Evolutionary conservation across 768 basidiomycete genomes (phyloP), one percentile per base, ranked within the genome.

Genomic region (Podaxis carcinomalis): DNA sequence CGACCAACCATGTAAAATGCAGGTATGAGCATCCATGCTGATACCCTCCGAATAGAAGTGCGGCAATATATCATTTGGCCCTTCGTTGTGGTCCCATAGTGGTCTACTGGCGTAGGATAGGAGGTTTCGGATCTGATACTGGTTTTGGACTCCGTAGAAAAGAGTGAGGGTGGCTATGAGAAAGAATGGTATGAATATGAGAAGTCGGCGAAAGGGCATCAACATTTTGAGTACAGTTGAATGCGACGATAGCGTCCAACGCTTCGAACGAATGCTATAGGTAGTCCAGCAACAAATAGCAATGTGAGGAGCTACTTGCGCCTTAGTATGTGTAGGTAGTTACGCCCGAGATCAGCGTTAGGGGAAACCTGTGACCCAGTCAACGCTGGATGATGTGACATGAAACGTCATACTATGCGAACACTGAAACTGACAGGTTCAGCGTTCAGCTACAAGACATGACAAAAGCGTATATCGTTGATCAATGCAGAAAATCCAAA

Each of bases 11-110:
- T 88, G 86, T 11, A 86, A 69, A 40, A 66, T 58, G 69, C 85
- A 86, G 28, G 78, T 72, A 65, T 79, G 67, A 4, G 63, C 68
- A 52, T 80, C 74, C 68, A 82, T 72, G 27, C 63, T 64, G 69
- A 83, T 67, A 13, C 82, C 82, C 53, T 85, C 83, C 2, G 83
- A 78, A 66, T 83, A 78, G 71, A 80, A 86, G 66, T 88, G 85
- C 3, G 79, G 70, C 16, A 85, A 71, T n/a, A 82, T 62, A 10
- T 76, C 65, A 13, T 65, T 74, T 0, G 85, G 85, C 0, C 79
- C 84, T 23, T 77, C 75, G 27, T 77, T 78, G 5, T 67, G 69
- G 66, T 87, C 86, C 86, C 86, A 88, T 32, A 86, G 70, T 9
- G 84, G 84, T 21, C 84, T 74, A 2, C 84, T 83, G 4, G 82